A percentile compares a stretch with the other conserved stretches of the same genome.
Evolutionary conservation across 2,329 filamentous ascomycete genomes (phyloP).

Genomic region (Pochonia chlamydosporia): DNA sequence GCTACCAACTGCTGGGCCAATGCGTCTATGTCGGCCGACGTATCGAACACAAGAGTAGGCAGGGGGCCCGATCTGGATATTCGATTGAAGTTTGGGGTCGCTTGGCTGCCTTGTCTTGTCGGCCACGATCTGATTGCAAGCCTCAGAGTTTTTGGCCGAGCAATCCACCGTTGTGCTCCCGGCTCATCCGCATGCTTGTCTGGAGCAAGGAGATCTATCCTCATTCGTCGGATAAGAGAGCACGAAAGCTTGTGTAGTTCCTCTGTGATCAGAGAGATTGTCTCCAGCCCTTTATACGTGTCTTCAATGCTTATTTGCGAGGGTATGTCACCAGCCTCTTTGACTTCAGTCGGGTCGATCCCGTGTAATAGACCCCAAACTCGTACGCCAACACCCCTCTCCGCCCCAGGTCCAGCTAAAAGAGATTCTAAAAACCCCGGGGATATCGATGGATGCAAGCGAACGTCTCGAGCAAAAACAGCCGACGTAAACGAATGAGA

Average conservation of each 20-base stretch:
- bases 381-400: slow-evolving; percentile 64
- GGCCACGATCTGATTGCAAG: slow-evolving; percentile 65
- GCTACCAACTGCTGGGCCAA: slow-evolving; percentile 64
- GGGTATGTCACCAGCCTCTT: slow-evolving; percentile 64
- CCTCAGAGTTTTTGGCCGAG: slow-evolving; percentile 74
- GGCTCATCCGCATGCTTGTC: slow-evolving; percentile 30
- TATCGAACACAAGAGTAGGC: slow-evolving; percentile 66
- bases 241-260: slow-evolving; percentile 64
- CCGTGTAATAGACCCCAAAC: slow-evolving; percentile 79
- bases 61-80: slow-evolving; percentile 70
- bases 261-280: slow-evolving; percentile 54
- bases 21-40: slow-evolving; percentile 50
- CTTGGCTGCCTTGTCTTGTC: slow-evolving; percentile 27
- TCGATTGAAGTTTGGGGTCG: slow-evolving; percentile 57
- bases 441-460: slow-evolving; percentile 56
- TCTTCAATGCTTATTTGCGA: slow-evolving; percentile 93
- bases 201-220: slow-evolving; percentile 61
- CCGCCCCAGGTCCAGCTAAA: slow-evolving; percentile 62
- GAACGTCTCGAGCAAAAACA: slow-evolving; percentile 61
- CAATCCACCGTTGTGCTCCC: slow-evolving; percentile 57
- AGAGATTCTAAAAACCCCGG: slow-evolving; percentile 61
- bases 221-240: slow-evolving; percentile 73
- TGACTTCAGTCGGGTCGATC: slow-evolving; percentile 69
- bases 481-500: slow-evolving; percentile 30
- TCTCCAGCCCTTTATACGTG: slow-evolving; percentile 71